Percentiles rank a stretch among this genome's conserved stretches.
These are phyloP conservation scores for Termitomyces heimii DNA, from an alignment of 768 basidiomycete genomes.

Conservation along the genomic window DNA sequence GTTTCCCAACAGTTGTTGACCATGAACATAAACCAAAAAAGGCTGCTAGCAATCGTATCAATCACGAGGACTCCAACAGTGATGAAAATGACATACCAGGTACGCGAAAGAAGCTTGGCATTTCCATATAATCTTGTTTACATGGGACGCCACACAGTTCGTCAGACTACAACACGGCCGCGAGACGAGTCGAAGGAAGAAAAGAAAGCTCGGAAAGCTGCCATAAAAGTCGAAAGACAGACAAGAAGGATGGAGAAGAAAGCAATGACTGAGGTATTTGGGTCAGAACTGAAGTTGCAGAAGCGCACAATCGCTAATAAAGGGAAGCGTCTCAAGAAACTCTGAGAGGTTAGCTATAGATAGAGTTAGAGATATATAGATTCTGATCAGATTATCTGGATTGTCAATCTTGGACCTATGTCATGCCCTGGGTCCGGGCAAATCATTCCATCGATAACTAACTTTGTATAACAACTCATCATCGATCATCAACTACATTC, in stretches of 20 bases:
- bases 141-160: not conserved
- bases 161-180: slow-evolving; percentile 54
- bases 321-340: slow-evolving; percentile 38
- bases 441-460: slow-evolving; percentile 7
- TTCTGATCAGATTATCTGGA: slow-evolving; percentile 11
- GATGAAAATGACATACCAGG: slow-evolving; percentile 20
- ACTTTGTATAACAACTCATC: not conserved
- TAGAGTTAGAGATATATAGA: slow-evolving; percentile 7
- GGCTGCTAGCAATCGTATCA: not conserved
- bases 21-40: slow-evolving; percentile 12
- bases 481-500: not conserved
- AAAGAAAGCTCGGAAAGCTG: slow-evolving; percentile 66
- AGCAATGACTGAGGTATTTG: slow-evolving; percentile 55
- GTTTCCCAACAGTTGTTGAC: slow-evolving; percentile 56
- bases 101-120: slow-evolving; percentile 6
- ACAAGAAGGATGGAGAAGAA: slow-evolving; percentile 64
- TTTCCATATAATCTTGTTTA: not conserved
- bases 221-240: slow-evolving; percentile 62
- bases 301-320: slow-evolving; percentile 44
- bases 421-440: too few relatives aligned
- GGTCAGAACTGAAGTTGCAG: slow-evolving; percentile 56
- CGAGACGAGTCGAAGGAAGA: slow-evolving; percentile 74
- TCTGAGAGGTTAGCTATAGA: slow-evolving; percentile 20
- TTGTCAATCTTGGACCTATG: not conserved
- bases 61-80: slow-evolving; percentile 15